These are phyloP conservation scores for Tarenaya hassleriana DNA, from an alignment of 345 rosid species.

Conservation along the genomic window DNA sequence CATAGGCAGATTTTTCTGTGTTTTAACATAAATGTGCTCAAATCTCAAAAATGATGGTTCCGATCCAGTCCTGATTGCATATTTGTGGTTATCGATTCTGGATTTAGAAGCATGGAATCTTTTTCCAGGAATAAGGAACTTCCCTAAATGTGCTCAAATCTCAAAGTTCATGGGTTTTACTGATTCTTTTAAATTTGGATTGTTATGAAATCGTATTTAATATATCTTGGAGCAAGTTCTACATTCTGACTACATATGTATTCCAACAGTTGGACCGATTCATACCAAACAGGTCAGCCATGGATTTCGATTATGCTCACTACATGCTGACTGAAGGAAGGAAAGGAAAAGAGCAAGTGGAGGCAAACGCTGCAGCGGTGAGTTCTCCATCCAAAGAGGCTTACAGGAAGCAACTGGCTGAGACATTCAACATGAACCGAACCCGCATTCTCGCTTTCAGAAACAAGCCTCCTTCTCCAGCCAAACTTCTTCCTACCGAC, in stretches of 20 bases:
- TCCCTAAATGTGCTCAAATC: no score
- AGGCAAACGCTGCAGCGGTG: conserved; percentile 3
- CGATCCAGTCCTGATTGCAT: no score
- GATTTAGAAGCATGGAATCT: no score
- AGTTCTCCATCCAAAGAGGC: conserved; percentile 58
- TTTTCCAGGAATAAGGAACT: no score
- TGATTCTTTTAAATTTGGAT: no score
- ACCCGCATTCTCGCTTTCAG: conserved; percentile 65
- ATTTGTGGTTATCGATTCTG: no score
- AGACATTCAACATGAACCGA: conserved; percentile 50
- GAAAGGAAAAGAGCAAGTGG: conserved; percentile 40
- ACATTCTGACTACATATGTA: conserved; percentile 10
- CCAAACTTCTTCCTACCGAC: conserved; percentile 10
- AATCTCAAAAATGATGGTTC: no score
- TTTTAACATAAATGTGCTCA: no score
- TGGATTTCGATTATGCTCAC: conserved; percentile 62
- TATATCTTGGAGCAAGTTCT: no score
- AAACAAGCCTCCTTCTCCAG: conserved; percentile 52
- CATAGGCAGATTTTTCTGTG: no score
- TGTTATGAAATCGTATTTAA: no score
- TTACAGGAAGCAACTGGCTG: conserved; percentile 56
- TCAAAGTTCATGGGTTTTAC: no score
- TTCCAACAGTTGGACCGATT: conserved; percentile 53
- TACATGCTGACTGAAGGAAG: conserved; percentile 48
- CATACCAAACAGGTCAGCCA: conserved; percentile 70